Percentiles rank a stretch among this genome's conserved stretches.
These are phyloP conservation scores for Erodium texanum DNA, from an alignment of 441 rosid genomes.

Conservation along the genomic window DNA sequence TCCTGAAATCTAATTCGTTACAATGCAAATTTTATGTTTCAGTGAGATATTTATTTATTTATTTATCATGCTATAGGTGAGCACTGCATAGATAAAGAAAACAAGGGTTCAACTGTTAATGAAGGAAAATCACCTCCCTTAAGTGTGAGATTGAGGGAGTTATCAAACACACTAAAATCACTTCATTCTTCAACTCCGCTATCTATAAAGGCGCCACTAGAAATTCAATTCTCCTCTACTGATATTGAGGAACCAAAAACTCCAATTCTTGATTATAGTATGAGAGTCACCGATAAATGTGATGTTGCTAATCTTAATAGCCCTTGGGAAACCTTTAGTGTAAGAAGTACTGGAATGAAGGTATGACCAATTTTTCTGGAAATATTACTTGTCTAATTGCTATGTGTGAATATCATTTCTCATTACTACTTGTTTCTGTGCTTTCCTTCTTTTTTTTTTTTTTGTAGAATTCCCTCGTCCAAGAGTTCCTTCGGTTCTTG, in stretches of 20 bases:
- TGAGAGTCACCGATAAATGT: conserved; percentile 15
- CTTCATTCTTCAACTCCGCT: conserved; percentile 33
- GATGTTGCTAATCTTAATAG: conserved; percentile 17
- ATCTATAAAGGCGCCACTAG: conserved; percentile 22
- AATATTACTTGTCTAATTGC: neutral
- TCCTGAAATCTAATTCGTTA: neutral
- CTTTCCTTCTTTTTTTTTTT: no score
- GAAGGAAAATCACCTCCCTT: conserved; percentile 43
- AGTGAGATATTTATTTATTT: neutral
- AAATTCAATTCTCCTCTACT: conserved; percentile 18
- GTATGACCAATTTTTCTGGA: conserved; percentile 19
- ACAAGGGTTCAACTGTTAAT: conserved; percentile 24
- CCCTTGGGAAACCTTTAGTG: conserved; percentile 44
- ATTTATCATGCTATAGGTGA: conserved; percentile 21
- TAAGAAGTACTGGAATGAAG: conserved; percentile 37
- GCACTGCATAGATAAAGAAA: conserved; percentile 37
- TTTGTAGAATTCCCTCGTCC: conserved; percentile 46
- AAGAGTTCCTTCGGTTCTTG: conserved; percentile 48
- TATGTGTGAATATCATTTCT: neutral
- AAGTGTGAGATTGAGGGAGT: conserved; percentile 36
- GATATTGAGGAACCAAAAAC: conserved; percentile 38
- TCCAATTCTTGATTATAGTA: conserved; percentile 24
- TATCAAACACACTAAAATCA: conserved; percentile 46
- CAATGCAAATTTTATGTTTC: neutral
- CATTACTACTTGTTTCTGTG: conserved; percentile 3